Evolutionary conservation across 352 stramenopile species (phyloP).

Genomic region (Globisporangium takayamanum): DNA sequence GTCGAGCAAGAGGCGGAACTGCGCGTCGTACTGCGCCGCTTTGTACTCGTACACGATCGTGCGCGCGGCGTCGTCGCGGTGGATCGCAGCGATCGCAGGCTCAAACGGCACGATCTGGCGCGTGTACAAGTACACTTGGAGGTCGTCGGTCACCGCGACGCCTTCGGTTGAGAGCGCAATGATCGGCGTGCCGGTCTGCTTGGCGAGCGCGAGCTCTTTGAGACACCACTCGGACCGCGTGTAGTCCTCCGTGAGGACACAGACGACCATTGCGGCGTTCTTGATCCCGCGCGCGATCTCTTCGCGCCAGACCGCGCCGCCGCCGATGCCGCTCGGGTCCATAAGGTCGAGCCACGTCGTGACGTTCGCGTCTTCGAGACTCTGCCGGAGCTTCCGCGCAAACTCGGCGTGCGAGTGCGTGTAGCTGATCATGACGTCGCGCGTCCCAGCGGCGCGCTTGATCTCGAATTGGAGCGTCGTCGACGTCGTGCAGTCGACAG

Average conservation of each 20-base stretch:
- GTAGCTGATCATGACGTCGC: slow-evolving; percentile 87
- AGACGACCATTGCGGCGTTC: slow-evolving; percentile 65
- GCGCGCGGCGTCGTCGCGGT: slow-evolving; percentile 37
- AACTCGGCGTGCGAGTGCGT: slow-evolving; percentile 78
- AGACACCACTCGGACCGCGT: slow-evolving; percentile 20
- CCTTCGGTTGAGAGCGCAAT: slow-evolving; percentile 62
- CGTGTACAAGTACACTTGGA: slow-evolving; percentile 84
- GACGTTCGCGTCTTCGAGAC: slow-evolving; percentile 63
- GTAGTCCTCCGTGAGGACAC: slow-evolving; percentile 73
- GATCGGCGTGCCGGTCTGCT: slow-evolving; percentile 59
- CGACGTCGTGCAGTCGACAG: slow-evolving; percentile 77
- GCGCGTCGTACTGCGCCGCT: slow-evolving; percentile 48
- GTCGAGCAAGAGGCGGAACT: slow-evolving; percentile 75
- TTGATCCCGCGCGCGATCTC: slow-evolving; percentile 77
- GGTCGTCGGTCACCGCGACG: slow-evolving; percentile 51
- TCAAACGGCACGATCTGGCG: slow-evolving; percentile 81
- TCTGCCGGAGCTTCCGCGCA: slow-evolving; percentile 58
- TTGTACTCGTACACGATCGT: slow-evolving; percentile 68
- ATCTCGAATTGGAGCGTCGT: slow-evolving; percentile 79
- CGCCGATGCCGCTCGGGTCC: slow-evolving; percentile 74
- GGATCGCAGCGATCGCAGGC: slow-evolving; percentile 48
- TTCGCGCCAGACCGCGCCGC: slow-evolving; percentile 72
- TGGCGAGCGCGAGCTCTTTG: slow-evolving; percentile 58
- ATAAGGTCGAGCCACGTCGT: slow-evolving; percentile 80
- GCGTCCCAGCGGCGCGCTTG: slow-evolving; percentile 66